Evolutionary conservation across 768 basidiomycete species (phyloP).

Genomic region (Tricholoma bakamatsutake): DNA sequence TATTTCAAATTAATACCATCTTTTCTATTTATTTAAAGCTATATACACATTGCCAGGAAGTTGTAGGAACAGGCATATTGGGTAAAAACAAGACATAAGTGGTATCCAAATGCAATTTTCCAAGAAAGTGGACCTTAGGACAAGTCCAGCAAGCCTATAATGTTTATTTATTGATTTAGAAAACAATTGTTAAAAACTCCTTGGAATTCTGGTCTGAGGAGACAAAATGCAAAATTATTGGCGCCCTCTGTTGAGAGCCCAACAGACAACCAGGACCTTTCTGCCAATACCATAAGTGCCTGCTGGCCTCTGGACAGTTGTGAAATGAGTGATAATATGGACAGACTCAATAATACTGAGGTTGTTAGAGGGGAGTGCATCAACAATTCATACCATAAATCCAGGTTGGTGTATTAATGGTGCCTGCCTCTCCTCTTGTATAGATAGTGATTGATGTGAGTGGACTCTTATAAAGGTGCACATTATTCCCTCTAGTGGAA

Average conservation of each 20-base stretch:
- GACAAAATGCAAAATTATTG: not conserved
- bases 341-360: slow-evolving; percentile 17
- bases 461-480: slow-evolving; percentile 17
- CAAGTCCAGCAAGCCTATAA: no score
- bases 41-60: not conserved
- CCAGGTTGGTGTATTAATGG: slow-evolving; percentile 14
- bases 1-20: no score
- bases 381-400: slow-evolving; percentile 13
- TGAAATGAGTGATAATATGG: slow-evolving; percentile 21
- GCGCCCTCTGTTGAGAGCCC: not conserved
- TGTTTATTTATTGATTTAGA: not conserved
- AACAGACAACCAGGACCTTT: not conserved
- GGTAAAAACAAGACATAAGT: not conserved
- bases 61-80: no score
- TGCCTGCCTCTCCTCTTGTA: slow-evolving; percentile 9
- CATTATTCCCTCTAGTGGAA: slow-evolving; percentile 16
- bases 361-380: slow-evolving; percentile 6
- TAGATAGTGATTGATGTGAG: slow-evolving; percentile 12
- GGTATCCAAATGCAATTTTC: not conserved
- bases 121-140: not conserved
- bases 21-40: no score
- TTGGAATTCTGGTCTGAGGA: not conserved
- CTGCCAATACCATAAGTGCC: slow-evolving; percentile 14
- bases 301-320: slow-evolving; percentile 10
- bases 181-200: not conserved